phyloP scores from a whole-genome alignment of 805 yeast genomes.

The Clavispora carvajalis region DNA sequence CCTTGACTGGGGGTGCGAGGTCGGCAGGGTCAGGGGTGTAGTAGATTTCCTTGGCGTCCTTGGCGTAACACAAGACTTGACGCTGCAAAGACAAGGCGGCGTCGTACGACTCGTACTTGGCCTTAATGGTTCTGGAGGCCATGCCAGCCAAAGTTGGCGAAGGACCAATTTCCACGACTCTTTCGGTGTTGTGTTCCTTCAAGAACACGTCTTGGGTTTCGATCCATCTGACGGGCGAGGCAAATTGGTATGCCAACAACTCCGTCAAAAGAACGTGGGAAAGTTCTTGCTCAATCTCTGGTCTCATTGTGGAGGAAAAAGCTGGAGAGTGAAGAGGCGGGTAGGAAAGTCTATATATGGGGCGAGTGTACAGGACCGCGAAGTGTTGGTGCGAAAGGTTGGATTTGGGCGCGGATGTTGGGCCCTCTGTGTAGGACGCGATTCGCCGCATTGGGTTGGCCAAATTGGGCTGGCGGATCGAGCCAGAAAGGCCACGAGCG shows the following conservation, averaged over 20 bases:
- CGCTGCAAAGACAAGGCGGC: constrained; percentile 93
- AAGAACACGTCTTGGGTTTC: constrained; percentile 98
- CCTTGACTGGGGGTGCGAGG: constrained; percentile 11
- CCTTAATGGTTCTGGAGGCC: constrained; percentile 94
- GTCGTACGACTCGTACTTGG: constrained; percentile 95
- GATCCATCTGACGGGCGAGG: constrained; percentile 99
- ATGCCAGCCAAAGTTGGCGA: constrained; percentile 98
- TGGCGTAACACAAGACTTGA: constrained; percentile 91
- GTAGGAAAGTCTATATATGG: not conserved
- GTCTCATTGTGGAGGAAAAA: constrained; percentile 49
- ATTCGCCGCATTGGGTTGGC: not conserved
- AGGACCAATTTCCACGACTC: constrained; percentile 98
- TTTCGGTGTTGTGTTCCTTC: constrained; percentile 89
- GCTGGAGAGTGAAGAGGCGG: not conserved
- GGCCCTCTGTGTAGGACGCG: constrained; percentile 5
- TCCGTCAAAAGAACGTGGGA: constrained; percentile 94
- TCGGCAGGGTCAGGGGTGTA: constrained; percentile 81
- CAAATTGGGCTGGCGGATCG: not conserved
- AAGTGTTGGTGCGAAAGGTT: constrained; percentile 1
- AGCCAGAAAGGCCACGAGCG: no score
- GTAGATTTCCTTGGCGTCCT: constrained; percentile 94
- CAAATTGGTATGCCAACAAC: constrained; percentile 96
- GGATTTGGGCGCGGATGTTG: constrained; percentile 14
- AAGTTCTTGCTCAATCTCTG: constrained; percentile 96
- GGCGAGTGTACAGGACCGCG: not conserved